Conservation (phyloP, 768 basidiomycete species). For the Stropharia rugosoannulata region DNA sequence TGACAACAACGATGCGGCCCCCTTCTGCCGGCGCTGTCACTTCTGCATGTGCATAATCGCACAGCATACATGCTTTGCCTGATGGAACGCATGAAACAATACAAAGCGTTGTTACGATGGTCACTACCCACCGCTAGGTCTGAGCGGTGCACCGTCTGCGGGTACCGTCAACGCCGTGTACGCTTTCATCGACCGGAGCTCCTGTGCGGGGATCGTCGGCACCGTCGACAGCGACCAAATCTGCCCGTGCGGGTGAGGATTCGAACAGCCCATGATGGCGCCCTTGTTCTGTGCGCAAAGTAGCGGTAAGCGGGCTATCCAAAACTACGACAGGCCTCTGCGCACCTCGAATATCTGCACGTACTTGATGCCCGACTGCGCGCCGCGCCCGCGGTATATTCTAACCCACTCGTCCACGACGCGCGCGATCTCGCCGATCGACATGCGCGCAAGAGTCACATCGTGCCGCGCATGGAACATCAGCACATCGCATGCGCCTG, state of each 20-base stretch:
- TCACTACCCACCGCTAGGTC: conserved; percentile 38
- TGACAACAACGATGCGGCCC: conserved; percentile 67
- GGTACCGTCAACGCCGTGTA: conserved; percentile 40
- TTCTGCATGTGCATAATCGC: conserved; percentile 78
- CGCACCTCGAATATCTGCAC: conserved; percentile 90
- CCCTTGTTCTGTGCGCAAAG: conserved; percentile 74
- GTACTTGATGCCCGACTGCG: conserved; percentile 68
- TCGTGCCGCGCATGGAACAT: conserved; percentile 87
- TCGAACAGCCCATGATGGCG: conserved; percentile 92
- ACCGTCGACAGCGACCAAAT: conserved; percentile 78
- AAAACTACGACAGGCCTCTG: background rate
- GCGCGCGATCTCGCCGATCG: conserved; percentile 50
- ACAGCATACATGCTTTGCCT: conserved; percentile 70
- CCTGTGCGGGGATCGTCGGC: conserved; percentile 68
- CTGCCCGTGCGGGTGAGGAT: conserved; percentile 93
- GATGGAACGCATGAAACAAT: background rate
- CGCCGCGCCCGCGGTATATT: conserved; percentile 60
- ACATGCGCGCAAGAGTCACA: conserved; percentile 73
- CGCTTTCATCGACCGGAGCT: conserved; percentile 53
- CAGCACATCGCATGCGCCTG: conserved; percentile 86
- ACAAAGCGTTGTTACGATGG: background rate
- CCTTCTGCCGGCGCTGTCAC: conserved; percentile 33
- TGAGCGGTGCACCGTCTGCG: conserved; percentile 49
- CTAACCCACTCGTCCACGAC: conserved; percentile 75
- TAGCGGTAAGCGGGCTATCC: conserved; percentile 1